These are phyloP conservation scores for Anthracocystis panici-leucophaei DNA, from an alignment of 1,284 basidiomycete species.

Conservation along the genomic window DNA sequence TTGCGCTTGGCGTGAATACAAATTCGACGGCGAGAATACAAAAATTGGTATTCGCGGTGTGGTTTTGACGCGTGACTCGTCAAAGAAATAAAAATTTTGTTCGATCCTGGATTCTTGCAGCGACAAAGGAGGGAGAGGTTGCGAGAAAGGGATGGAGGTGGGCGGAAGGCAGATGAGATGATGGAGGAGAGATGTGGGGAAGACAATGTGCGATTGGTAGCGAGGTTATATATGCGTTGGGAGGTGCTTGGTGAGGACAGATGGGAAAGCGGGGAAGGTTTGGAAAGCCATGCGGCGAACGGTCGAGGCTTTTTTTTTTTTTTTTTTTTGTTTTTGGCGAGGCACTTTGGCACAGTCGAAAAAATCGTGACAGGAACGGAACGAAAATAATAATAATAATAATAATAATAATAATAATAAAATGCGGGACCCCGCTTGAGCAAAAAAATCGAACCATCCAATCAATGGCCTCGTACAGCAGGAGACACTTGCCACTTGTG, in stretches of 20 bases:
- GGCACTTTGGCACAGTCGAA: slow-evolving; percentile 2
- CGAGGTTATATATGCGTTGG: slow-evolving; percentile 19
- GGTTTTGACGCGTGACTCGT: slow-evolving; percentile 9
- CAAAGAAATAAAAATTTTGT: background rate
- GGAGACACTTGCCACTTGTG: too few species aligned
- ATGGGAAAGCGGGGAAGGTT: slow-evolving; percentile 7
- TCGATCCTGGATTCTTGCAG: background rate
- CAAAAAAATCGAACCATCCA: background rate
- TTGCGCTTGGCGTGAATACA: slow-evolving; percentile 3
- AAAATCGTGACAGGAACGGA: background rate
- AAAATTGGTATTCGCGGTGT: background rate
- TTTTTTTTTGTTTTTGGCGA: background rate
- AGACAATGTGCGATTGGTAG: background rate
- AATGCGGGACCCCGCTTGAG: slow-evolving; percentile 2
- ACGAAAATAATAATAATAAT: too few species aligned
- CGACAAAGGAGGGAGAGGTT: background rate
- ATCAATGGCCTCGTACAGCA: too few species aligned
- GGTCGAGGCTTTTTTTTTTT: background rate
- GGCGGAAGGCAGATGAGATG: background rate
- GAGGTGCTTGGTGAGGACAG: background rate
- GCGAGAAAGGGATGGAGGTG: background rate
- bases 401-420: background rate
- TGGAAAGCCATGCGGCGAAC: background rate
- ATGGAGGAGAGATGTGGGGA: slow-evolving; percentile 11
- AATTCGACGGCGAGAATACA: background rate